Base-by-base conservation (phyloP, 306 rosid species). In the Medicago arabica region DNA sequence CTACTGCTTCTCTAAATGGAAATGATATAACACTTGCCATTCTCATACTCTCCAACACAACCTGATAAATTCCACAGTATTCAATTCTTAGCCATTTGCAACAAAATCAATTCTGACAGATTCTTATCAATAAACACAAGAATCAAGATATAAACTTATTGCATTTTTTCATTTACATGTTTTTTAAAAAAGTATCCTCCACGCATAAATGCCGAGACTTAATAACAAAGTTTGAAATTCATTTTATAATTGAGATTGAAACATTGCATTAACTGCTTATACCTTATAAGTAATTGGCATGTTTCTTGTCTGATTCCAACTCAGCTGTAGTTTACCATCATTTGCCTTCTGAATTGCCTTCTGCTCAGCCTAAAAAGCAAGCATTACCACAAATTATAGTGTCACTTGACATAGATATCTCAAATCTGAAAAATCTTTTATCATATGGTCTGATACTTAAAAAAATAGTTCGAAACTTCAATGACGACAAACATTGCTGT, bases 1-100 rank as follows among this genome's bases (percentile, higher is more conserved):
- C 83, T 54, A 92, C 93, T 50, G 98, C 98, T 82, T 95, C 98
- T 72, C 98, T 87, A 82, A 90, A 95, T 44, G 88, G 82, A 83
- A 92, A 95, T 40, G 98, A 92, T 79, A 95, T 95, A 54, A 95
- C 82, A 84, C 95, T 95, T 41, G 97, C 89, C 92, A 95, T 80
- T 86, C 98, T 90, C 87, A 95, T 86, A 76, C 91, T 92, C 82
- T 95, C 98, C 13, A 95, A 59, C 8, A 87, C 89, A 41, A 95
- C 97, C 98, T 94, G 85, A 69, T 15, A 15, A 85, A 54, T 34
- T 61, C 18, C 78, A 83, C 14, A 75, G 25, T 68, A 59, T 67
- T 77, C 28, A 25, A 25, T 25, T 25, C 28, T 25, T 25, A 25
- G n/a, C n/a, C n/a, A n/a, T n/a, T n/a, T n/a, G n/a, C n/a, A n/a